phyloP scores from a whole-genome alignment of 2,329 filamentous ascomycete genomes.

The Scorias spongiosa region DNA sequence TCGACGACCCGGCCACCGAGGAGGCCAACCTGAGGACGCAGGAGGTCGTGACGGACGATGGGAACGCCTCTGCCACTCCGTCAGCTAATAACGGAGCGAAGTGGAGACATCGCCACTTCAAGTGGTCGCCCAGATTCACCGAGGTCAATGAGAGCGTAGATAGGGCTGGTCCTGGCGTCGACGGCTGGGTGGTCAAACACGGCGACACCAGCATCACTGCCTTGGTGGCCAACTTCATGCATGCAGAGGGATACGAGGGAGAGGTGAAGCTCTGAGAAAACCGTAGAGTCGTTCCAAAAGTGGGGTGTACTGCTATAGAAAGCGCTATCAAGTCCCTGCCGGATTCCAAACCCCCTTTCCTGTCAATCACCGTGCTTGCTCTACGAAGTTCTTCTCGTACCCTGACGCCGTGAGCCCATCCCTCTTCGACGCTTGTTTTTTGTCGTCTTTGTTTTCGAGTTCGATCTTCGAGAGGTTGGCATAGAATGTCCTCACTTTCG shows the following conservation, averaged over 20 bases:
- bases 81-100: conserved; percentile 20
- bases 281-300: too few species aligned
- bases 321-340: too few species aligned
- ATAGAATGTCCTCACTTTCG: conserved; percentile 75
- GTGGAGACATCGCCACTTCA: conserved; percentile 72
- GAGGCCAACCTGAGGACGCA: conserved; percentile 60
- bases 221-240: conserved; percentile 84
- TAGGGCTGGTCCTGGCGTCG: conserved; percentile 62
- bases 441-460: conserved; percentile 13
- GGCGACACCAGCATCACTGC: conserved; percentile 83
- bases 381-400: conserved; percentile 15
- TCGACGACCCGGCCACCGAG: conserved; percentile 44
- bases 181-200: conserved; percentile 84
- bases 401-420: conserved; percentile 13
- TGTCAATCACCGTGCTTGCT: neutral
- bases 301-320: too few species aligned
- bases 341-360: too few species aligned
- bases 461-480: conserved; percentile 63
- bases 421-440: conserved; percentile 18
- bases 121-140: conserved; percentile 77
- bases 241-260: conserved; percentile 47
- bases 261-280: conserved; percentile 57
- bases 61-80: conserved; percentile 17
- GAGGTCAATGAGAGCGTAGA: conserved; percentile 85
- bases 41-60: conserved; percentile 25